Evolutionary conservation across 257 asterid species (phyloP).

Genomic region (Fraxinus excelsior): DNA sequence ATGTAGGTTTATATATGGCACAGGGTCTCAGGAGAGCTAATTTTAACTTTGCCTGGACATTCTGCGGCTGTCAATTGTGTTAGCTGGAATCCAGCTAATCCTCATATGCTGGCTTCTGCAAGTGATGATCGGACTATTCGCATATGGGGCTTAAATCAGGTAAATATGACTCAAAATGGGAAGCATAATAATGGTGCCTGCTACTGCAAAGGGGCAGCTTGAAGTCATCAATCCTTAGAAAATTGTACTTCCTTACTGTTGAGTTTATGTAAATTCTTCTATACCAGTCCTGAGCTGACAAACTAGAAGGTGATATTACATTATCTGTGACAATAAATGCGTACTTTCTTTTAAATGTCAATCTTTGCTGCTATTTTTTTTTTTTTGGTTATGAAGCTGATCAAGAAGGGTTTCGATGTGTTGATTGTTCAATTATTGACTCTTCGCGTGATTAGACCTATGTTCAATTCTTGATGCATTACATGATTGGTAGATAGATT

Average conservation of each 20-base stretch:
- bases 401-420: neutral
- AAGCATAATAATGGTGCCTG: conserved; percentile 59
- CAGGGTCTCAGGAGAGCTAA: conserved; percentile 64
- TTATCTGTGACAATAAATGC: conserved; percentile 37
- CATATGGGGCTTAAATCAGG: conserved; percentile 79
- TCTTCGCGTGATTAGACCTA: neutral
- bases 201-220: conserved; percentile 67
- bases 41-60: conserved; percentile 65
- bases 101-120: conserved; percentile 87
- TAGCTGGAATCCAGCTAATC: conserved; percentile 86
- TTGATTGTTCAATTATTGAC: neutral
- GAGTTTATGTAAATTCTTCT: conserved; percentile 58
- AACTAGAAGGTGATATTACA: conserved; percentile 48
- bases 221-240: conserved; percentile 27
- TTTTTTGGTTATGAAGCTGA: neutral
- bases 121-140: conserved; percentile 90
- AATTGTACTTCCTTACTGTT: conserved; percentile 31
- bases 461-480: neutral
- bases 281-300: conserved; percentile 35
- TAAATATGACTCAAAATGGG: conserved; percentile 44
- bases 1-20: conserved; percentile 85
- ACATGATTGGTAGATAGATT: neutral
- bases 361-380: neutral
- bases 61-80: conserved; percentile 81
- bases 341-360: conserved; percentile 15